phyloP scores from a whole-genome alignment of 2,329 filamentous ascomycete species.

The Cercospora sp. region DNA sequence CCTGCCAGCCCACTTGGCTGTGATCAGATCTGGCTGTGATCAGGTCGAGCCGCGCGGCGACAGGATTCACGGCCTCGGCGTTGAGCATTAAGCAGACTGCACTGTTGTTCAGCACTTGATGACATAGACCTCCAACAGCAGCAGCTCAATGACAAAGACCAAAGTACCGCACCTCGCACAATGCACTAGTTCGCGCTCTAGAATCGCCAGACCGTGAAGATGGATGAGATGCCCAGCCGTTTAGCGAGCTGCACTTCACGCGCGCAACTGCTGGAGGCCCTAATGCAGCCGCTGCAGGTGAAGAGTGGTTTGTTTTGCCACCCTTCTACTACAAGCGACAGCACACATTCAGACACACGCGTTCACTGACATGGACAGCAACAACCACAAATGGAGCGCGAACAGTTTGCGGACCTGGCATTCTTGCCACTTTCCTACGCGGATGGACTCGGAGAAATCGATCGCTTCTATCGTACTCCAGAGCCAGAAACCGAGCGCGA shows the following conservation, averaged over 20 bases:
- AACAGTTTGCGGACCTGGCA: not conserved
- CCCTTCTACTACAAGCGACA: not conserved
- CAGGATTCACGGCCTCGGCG: not conserved
- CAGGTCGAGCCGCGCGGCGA: not conserved
- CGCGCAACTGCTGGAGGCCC: not conserved
- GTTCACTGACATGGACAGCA: not conserved
- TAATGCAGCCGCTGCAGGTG: not conserved
- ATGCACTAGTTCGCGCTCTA: not conserved
- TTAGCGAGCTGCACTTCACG: not conserved
- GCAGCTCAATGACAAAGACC: not conserved
- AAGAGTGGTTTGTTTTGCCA: not conserved
- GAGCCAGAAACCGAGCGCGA: not conserved
- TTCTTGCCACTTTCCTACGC: constrained; percentile 12
- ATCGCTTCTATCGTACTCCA: constrained; percentile 7
- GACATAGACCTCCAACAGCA: not conserved
- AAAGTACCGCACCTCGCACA: not conserved
- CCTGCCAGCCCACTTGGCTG: not conserved
- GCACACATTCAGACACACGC: not conserved
- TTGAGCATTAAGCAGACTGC: not conserved
- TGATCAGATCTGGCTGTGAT: not conserved
- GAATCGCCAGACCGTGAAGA: not conserved
- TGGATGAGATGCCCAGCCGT: not conserved
- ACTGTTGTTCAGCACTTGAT: not conserved
- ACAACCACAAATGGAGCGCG: not conserved
- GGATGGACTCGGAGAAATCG: constrained; percentile 23